phyloP scores from a whole-genome alignment of 148 eudicot species.

The Chenopodium formosanum region DNA sequence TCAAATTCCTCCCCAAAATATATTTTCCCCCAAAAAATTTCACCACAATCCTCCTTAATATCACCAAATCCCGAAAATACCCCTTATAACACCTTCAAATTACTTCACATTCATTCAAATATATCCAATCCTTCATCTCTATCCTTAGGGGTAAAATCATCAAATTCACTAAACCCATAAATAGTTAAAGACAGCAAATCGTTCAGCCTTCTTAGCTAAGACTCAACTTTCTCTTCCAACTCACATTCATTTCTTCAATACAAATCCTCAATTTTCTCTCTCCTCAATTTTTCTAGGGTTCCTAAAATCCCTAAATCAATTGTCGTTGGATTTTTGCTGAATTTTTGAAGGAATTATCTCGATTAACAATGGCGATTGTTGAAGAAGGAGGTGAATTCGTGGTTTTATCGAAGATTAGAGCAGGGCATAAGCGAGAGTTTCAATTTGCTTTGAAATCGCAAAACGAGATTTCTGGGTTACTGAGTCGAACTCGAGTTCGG shows the following conservation, averaged over 20 bases:
- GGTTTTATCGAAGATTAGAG: constrained; percentile 41
- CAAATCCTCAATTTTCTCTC: background rate
- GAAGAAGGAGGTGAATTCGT: constrained; percentile 35
- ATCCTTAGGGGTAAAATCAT: background rate
- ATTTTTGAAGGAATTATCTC: background rate
- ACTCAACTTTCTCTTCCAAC: background rate
- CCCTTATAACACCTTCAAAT: background rate
- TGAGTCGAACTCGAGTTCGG: constrained; percentile 49
- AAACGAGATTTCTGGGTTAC: constrained; percentile 35
- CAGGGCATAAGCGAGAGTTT: constrained; percentile 40
- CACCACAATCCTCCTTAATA: background rate
- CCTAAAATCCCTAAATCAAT: background rate
- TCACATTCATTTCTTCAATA: background rate
- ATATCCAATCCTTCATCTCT: background rate
- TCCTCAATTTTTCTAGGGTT: background rate
- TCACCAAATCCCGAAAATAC: background rate
- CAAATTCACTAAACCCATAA: background rate
- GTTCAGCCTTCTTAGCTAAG: background rate
- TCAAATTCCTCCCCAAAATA: background rate
- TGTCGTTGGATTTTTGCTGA: background rate
- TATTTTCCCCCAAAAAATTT: background rate
- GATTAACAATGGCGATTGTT: constrained; percentile 32
- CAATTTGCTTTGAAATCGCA: constrained; percentile 58
- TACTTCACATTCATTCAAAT: background rate
- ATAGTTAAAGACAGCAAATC: background rate